Conservation (phyloP, 2,329 filamentous ascomycete genomes). For the Botrytis sinoallii region DNA sequence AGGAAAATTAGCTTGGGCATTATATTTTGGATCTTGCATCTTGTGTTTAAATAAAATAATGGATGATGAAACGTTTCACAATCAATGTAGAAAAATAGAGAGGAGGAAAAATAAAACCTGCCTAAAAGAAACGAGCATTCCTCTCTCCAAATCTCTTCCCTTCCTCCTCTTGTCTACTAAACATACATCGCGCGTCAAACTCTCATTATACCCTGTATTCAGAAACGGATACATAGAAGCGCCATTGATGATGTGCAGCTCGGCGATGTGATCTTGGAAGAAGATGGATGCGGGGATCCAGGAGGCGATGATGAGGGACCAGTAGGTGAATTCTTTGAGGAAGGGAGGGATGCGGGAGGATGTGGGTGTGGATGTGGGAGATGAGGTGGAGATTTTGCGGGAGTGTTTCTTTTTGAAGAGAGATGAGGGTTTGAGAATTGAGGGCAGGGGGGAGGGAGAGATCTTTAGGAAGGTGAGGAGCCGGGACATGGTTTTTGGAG, state of each 20-base stretch:
- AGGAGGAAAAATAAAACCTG: constrained; percentile 38
- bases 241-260: constrained; percentile 56
- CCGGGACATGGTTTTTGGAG: not conserved
- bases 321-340: constrained; percentile 41
- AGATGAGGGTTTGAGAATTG: not conserved
- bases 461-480: not conserved
- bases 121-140: constrained; percentile 74
- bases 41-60: not conserved
- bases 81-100: no score
- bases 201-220: constrained; percentile 62
- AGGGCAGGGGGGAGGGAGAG: not conserved
- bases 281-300: constrained; percentile 62
- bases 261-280: constrained; percentile 59
- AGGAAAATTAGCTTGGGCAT: not conserved
- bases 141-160: constrained; percentile 57
- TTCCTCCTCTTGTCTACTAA: constrained; percentile 58
- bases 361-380: not conserved
- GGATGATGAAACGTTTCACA: no score
- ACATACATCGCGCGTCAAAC: constrained; percentile 52
- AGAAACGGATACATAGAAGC: constrained; percentile 76
- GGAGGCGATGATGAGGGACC: constrained; percentile 52
- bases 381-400: not conserved
- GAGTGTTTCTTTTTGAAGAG: not conserved
- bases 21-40: not conserved
- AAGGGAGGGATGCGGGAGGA: constrained; percentile 21